Base-by-base conservation (phyloP, 371 early-diverging fungal species). In the Mucor plumbeus region DNA sequence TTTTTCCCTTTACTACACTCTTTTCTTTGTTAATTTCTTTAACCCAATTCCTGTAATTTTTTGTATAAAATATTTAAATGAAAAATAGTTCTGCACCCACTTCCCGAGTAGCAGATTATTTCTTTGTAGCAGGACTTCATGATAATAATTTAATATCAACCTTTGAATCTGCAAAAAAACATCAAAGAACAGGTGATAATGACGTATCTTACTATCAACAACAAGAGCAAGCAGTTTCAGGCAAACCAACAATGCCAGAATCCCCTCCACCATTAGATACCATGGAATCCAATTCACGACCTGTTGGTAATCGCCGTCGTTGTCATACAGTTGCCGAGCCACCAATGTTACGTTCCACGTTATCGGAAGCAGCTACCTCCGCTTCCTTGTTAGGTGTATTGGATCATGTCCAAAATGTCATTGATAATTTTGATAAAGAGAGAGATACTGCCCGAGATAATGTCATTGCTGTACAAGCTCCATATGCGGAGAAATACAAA, bases 401-500 rank as follows among this genome's bases (percentile, higher is more conserved):
- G 5, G 80, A 83, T 53, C 84, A 83, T 64, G 81, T 83, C 7
- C 79, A 79, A 35, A 56, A 72, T 15, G 81, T 83, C 21, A 83
- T 83, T 70, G 81, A 81, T 48, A 65, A 71, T 56, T 83, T 83
- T 67, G 84, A 78, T 41, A 81, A 83, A 61, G 84, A 83, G 48
- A 71, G 84, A 60, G 84, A 83, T 38, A 61, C 69, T 8, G 81
- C 80, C 19, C 67, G 84, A 50, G 80, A 79, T 63, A 75, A 77
- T 17, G 80, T 83, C 34, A 83, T 83, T 72, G 71, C 82, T 8
- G 88, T 91, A 33, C 90, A 90, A 0, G 63, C 83, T 9, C 75
- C 77, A 38, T 54, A 77, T n/a, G 85, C 88, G 59, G 75, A 76
- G 34, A 65, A 69, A 59, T 69, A 71, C 61, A 68, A 61, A 26